Evolutionary conservation across 257 asterid species (phyloP), one percentile per base, ranked within the genome.

Genomic region (Striga asiatica): DNA sequence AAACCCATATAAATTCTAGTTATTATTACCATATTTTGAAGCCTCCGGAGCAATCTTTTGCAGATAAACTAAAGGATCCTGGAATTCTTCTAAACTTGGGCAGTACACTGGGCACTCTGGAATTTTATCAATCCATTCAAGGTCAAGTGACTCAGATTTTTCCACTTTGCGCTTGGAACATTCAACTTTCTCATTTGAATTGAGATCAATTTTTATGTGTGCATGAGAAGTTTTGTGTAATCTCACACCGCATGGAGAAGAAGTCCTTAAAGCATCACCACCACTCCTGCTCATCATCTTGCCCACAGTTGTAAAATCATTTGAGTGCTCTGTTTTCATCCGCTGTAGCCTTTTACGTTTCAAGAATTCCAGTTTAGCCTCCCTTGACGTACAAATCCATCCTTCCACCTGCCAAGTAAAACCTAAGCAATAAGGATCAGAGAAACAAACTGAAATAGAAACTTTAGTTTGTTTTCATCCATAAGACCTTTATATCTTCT

Each of bases 41-140:
- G 98, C 98, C 69, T 82, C 95, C 23, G 94, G 97, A 64, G 98
- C 94, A 57, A 92, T 87, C 81, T 82, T 92, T 70, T 79, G 95
- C 66, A 92, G 67, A 81, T 78, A 92, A 51, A 78, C 77, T 64
- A 92, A 65, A 51, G 98, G 98, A 75, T 92, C 98, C 71, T 84
- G 82, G 64, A 92, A 92, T 59, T 92, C 98, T 76, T 82, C 93
- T 65, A 74, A 77, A 64, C 70, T 78, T 37, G 98, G 98, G 57
- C 62, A 39, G 72, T 82, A 92, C 34, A 84, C 89, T 1, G 98
- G 98, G 70, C 98, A 92, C 48, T 85, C 95, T 0, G 74, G 93
- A 66, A 92, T 79, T 73, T 74, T 75, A 50, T 79, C 80, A 43
- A 79, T 88, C 98, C 98, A 92, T 41, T 81, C 88, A 48, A 79